Evolutionary conservation across 768 basidiomycete species (phyloP).

Genomic region (Termitomyces eurrhizus): DNA sequence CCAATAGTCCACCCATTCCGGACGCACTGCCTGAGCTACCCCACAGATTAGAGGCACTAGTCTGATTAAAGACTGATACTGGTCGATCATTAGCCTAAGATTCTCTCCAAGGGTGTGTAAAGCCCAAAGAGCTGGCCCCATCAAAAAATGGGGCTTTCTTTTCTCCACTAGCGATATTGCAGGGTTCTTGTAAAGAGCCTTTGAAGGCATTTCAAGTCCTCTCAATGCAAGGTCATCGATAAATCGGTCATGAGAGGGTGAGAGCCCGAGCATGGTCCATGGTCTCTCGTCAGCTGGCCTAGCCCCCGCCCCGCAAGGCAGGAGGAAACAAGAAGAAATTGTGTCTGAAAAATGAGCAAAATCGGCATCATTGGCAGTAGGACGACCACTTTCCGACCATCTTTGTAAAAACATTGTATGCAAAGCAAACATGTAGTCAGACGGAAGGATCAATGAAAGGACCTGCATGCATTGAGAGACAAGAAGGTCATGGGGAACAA

Average conservation of each 20-base stretch:
- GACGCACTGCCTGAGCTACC: constrained; percentile 58
- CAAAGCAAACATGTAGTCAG: constrained; percentile 50
- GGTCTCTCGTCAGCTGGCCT: constrained; percentile 20
- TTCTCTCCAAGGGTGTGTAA: constrained; percentile 80
- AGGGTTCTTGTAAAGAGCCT: constrained; percentile 17
- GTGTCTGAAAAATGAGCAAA: constrained; percentile 55
- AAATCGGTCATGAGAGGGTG: constrained; percentile 43
- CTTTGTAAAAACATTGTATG: constrained; percentile 51
- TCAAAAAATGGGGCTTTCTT: constrained; percentile 36
- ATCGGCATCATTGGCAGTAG: constrained; percentile 42
- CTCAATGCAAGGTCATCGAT: constrained; percentile 57
- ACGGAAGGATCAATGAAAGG: constrained; percentile 58
- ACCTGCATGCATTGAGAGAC: constrained; percentile 57
- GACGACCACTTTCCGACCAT: constrained; percentile 50
- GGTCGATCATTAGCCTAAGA: constrained; percentile 52
- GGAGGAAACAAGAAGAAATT: constrained; percentile 44
- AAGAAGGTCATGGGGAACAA: constrained; percentile 51
- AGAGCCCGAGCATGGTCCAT: constrained; percentile 48
- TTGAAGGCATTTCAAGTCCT: constrained; percentile 32
- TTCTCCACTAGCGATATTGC: constrained; percentile 14
- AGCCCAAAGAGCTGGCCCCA: constrained; percentile 63
- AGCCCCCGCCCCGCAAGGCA: constrained; percentile 22
- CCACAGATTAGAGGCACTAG: constrained; percentile 63
- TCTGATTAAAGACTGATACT: constrained; percentile 49
- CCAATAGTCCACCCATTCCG: constrained; percentile 95